Base-by-base conservation (phyloP, 352 stramenopile genomes). In the Pythium rishiriense region DNA sequence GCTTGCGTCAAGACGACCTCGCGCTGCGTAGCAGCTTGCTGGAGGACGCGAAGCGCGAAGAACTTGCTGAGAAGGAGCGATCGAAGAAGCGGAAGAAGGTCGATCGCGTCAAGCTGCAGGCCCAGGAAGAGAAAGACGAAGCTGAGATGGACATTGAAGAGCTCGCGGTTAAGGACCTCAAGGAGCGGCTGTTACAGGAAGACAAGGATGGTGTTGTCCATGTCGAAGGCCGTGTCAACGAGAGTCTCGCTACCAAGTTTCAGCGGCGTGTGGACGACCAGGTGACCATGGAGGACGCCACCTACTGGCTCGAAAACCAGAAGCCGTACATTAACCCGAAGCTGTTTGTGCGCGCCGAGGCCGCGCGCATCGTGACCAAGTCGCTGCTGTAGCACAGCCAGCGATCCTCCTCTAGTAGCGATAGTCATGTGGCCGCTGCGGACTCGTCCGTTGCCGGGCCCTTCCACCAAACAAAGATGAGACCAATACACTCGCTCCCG, bases 41-140 rank as follows among this genome's bases (percentile, higher is more conserved):
- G 28, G 87, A 96, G 45, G 87, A 96, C 37, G 87, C 83, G 0
- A 91, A 85, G 52, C 80, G 78, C 9, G 87, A 96, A 49, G 87
- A 94, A 37, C 68, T 81, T 28, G 72, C 76, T 0, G 87, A 94
- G 48, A 88, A 86, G 33, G 87, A 96, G 58, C 81, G 85, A 11
- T 80, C 79, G 8, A 93, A 93, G 69, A 96, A 94, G 67, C 87
- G 87, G 17, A 92, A 93, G 62, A 96, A 96, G 63, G 82, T 90
- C 25, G 86, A 96, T 39, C 82, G 83, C 26, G 87, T 79, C 59
- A 92, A 91, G 54, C 50, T 83, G 45, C 58, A 58, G 37, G 75
- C 79, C 15, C 83, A 93, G 56, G 87, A 96, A 24, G 86, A 91
- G 49, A 87, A 87, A 29, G 82, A 94, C 64, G 87, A 96, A 59